Base-by-base conservation (phyloP, 2,329 filamentous ascomycete genomes). In the Trichoderma afroharzianum region DNA sequence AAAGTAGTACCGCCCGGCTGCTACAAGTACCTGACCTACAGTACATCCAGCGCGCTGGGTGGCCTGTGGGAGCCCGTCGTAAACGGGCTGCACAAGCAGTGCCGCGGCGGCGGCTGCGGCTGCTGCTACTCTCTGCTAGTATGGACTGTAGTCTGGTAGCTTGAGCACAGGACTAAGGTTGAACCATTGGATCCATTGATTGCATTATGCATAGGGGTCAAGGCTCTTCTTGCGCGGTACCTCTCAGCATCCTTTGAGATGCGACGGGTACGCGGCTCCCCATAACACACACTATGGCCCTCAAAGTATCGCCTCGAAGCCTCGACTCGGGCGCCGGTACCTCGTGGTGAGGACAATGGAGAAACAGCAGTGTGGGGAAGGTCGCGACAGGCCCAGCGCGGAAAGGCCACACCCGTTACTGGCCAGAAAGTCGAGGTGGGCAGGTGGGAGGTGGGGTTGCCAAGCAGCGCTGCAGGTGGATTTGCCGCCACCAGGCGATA, bases 351-450 rank as follows among this genome's bases (percentile, higher is more conserved):
- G 63, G 61, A 57, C 63, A 53, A 71, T 71, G 70, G 70, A 71
- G 70, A 71, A 71, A 71, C 70, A 71, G 57, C 39, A 30, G 63
- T 71, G 70, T 71, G 70, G 70, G 70, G 70, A 71, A 71, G 58
- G 63, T 58, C 63, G 70, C 70, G 70, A 68, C 70, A 64, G 70
- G 59, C 30, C 70, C 63, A 63, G 64, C 50, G 64, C 58, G 71
- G 66, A 72, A 69, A 69, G 50, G 64, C 71, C 71, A 28, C 67
- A 66, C 59, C 71, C 71, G 71, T 43, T 53, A 67, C 68, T 70
- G 71, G 66, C 57, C 57, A 68, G 36, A 59, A 59, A 53, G 59
- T 36, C 32, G 50, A 43, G 33, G 61, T 33, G 71, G 57, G 58
- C 59, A 32, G 28, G 57, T 33, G 57, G 55, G 39, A 39, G 47